Percentiles rank a stretch among this genome's conserved stretches.
These are phyloP conservation scores for Ascocoryne sarcoides DNA, from an alignment of 2,329 filamentous ascomycete species.

Conservation along the genomic window DNA sequence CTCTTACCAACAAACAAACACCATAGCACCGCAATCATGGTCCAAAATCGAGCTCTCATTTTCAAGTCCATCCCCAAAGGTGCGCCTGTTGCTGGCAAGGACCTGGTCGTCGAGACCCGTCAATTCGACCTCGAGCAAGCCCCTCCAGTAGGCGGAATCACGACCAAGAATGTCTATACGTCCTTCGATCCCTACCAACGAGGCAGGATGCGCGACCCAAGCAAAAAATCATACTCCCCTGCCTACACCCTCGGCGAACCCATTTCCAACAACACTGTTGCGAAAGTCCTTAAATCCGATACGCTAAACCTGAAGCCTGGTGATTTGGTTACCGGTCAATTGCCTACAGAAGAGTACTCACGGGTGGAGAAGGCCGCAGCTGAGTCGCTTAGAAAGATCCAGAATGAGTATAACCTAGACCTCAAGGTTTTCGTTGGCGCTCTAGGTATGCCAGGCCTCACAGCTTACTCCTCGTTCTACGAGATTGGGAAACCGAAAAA, in stretches of 20 bases:
- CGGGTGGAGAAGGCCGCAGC: conserved; percentile 36
- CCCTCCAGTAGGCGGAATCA: conserved; percentile 57
- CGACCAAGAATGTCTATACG: conserved; percentile 57
- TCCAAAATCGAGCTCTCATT: conserved; percentile 65
- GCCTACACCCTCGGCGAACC: conserved; percentile 53
- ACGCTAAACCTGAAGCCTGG: conserved; percentile 53
- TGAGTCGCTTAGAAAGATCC: conserved; percentile 41
- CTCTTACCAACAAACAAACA: background rate
- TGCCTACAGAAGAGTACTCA: conserved; percentile 63
- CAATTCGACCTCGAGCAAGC: conserved; percentile 56
- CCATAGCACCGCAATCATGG: conserved; percentile 26
- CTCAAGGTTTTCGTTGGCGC: conserved; percentile 62
- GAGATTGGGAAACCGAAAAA: conserved; percentile 67
- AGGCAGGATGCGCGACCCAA: conserved; percentile 62
- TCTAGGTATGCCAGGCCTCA: conserved; percentile 71
- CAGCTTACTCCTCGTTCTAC: conserved; percentile 66
- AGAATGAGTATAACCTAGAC: conserved; percentile 63
- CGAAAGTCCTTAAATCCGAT: conserved; percentile 64
- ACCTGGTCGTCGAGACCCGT: conserved; percentile 58
- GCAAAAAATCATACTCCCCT: conserved; percentile 57
- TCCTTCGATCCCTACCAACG: conserved; percentile 79
- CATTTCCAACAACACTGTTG: conserved; percentile 55
- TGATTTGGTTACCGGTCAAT: conserved; percentile 51
- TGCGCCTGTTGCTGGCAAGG: conserved; percentile 59
- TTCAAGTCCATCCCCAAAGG: conserved; percentile 62